These are phyloP conservation scores for Russula lepida DNA, from an alignment of 768 basidiomycete species.

Conservation along the genomic window DNA sequence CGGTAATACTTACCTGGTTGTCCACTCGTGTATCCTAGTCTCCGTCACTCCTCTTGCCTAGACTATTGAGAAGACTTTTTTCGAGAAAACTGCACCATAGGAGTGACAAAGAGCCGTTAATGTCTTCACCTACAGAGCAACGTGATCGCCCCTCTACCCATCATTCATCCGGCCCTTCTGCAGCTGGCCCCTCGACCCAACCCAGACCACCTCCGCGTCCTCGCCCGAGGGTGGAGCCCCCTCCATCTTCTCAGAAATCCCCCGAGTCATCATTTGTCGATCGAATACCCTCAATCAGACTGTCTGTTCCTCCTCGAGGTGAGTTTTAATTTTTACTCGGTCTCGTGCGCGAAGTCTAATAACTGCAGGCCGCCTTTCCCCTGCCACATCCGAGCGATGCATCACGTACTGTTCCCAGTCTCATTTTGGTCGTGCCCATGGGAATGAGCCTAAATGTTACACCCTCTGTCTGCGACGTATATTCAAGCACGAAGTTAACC, in stretches of 20 bases:
- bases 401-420: constrained; percentile 32
- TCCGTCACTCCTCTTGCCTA: background rate
- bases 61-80: background rate
- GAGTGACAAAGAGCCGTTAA: background rate
- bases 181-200: background rate
- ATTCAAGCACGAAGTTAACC: constrained; percentile 30
- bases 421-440: constrained; percentile 26
- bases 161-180: background rate
- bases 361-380: constrained; percentile 24
- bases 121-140: constrained; percentile 9
- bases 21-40: background rate
- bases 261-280: constrained; percentile 13
- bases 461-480: constrained; percentile 32
- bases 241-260: constrained; percentile 11
- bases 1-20: background rate
- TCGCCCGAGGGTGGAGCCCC: constrained; percentile 5
- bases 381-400: constrained; percentile 30
- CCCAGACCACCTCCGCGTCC: constrained; percentile 1
- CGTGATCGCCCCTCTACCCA: background rate
- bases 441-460: constrained; percentile 30
- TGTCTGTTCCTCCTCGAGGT: constrained; percentile 14
- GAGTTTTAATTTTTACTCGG: background rate
- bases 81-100: background rate
- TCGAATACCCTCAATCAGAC: constrained; percentile 16
- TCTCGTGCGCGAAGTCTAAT: background rate